Evolutionary conservation across 768 basidiomycete species (phyloP).

Genomic region (Russula sp.): DNA sequence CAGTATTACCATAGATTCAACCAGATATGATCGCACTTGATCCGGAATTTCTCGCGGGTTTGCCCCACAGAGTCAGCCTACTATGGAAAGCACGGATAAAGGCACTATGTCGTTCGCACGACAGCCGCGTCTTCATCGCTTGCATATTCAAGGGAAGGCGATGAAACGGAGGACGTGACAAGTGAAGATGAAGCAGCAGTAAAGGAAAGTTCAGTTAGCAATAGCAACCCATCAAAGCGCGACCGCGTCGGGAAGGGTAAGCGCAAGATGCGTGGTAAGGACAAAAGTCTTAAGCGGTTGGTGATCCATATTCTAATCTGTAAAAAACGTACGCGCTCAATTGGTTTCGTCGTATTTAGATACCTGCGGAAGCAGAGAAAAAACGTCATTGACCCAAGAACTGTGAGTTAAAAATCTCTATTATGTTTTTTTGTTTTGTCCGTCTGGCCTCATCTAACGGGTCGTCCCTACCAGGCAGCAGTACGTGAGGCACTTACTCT

Average conservation of each 20-base stretch:
- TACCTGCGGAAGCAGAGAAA: constrained; percentile 89
- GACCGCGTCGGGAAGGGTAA: constrained; percentile 51
- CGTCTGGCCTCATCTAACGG: constrained; percentile 11
- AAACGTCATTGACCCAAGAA: constrained; percentile 86
- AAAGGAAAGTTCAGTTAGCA: constrained; percentile 42
- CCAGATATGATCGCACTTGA: constrained; percentile 89
- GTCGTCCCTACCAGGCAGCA: constrained; percentile 41
- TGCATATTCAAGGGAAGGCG: constrained; percentile 74
- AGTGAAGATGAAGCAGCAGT: constrained; percentile 35
- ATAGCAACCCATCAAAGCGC: constrained; percentile 35
- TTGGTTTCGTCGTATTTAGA: constrained; percentile 35
- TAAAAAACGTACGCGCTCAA: not conserved
- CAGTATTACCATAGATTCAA: constrained; percentile 69
- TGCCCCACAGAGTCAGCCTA: constrained; percentile 56
- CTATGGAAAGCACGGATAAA: constrained; percentile 46
- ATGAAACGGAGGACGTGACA: constrained; percentile 57
- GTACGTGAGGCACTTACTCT: constrained; percentile 43
- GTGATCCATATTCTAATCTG: constrained; percentile 4
- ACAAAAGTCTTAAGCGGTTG: constrained; percentile 78
- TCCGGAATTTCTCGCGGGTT: constrained; percentile 69
- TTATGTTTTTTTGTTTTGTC: too few species aligned
- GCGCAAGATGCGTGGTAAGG: constrained; percentile 83
- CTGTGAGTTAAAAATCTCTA: constrained; percentile 44
- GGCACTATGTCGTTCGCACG: constrained; percentile 60
- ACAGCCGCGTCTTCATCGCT: constrained; percentile 73